Conservation (phyloP, 495 filamentous ascomycete species). For the Pseudotulostoma volvatum region DNA sequence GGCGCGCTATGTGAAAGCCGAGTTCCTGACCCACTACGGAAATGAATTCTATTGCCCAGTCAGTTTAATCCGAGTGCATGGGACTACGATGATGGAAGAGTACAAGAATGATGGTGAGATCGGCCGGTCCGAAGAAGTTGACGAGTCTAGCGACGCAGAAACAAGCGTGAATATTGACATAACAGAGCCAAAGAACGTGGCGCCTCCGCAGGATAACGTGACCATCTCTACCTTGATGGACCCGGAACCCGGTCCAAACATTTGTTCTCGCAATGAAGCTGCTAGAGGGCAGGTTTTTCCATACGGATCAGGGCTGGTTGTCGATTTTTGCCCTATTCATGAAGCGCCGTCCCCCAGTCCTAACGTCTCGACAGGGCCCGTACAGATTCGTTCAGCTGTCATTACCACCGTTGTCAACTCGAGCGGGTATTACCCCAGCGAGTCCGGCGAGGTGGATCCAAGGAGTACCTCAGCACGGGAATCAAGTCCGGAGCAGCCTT, state of each 20-base stretch:
- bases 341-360: neutral
- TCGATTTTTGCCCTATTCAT: neutral
- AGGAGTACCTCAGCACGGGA: neutral
- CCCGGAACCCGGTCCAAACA: neutral
- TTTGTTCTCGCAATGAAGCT: neutral
- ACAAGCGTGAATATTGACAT: neutral
- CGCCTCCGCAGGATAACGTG: neutral
- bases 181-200: no score
- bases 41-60: slow-evolving; percentile 93
- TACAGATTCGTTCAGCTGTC: neutral
- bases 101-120: slow-evolving; percentile 61
- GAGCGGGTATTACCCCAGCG: neutral
- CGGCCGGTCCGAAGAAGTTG: slow-evolving; percentile 36
- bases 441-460: neutral
- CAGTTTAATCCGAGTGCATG: slow-evolving; percentile 79
- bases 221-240: neutral
- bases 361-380: neutral
- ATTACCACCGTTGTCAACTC: neutral
- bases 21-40: slow-evolving; percentile 86
- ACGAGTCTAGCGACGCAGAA: slow-evolving; percentile 24
- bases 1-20: slow-evolving; percentile 80
- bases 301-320: neutral
- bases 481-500: neutral
- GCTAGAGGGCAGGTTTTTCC: neutral
- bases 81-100: slow-evolving; percentile 91